These are phyloP conservation scores for Dactylorhiza incarnata DNA, from an alignment of 106 monocot genomes.

Conservation along the genomic window DNA sequence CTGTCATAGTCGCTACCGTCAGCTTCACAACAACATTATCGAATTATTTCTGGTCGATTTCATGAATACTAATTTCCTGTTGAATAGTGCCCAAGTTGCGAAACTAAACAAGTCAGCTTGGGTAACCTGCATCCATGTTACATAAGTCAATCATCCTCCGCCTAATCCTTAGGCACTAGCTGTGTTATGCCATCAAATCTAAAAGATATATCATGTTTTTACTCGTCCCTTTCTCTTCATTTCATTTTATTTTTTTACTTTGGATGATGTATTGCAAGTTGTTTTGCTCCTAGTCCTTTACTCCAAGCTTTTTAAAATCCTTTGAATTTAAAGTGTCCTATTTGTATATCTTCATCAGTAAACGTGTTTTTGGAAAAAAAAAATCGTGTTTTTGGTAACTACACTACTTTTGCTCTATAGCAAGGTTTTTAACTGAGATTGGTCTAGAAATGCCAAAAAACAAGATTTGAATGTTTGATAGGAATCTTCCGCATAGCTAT, in stretches of 20 bases:
- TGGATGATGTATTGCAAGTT: neutral
- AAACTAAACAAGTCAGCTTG: no score
- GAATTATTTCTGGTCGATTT: no score
- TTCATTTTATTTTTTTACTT: neutral
- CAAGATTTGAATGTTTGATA: no score
- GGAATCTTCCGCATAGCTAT: no score
- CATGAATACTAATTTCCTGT: no score
- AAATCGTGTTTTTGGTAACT: neutral
- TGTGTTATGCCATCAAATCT: neutral
- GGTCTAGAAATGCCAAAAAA: no score
- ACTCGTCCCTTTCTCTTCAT: neutral
- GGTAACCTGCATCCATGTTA: no score
- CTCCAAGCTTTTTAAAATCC: neutral
- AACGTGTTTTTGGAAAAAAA: neutral
- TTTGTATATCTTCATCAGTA: neutral
- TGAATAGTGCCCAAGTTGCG: no score
- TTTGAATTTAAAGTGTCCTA: neutral
- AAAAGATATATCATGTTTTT: neutral
- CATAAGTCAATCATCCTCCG: no score
- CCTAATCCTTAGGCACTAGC: no score
- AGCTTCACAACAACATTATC: no score
- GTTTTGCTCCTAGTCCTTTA: neutral
- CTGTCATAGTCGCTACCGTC: neutral
- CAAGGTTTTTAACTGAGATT: neutral
- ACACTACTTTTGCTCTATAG: neutral